phyloP scores from a whole-genome alignment of 257 asterid genomes.

The Perilla frutescens region DNA sequence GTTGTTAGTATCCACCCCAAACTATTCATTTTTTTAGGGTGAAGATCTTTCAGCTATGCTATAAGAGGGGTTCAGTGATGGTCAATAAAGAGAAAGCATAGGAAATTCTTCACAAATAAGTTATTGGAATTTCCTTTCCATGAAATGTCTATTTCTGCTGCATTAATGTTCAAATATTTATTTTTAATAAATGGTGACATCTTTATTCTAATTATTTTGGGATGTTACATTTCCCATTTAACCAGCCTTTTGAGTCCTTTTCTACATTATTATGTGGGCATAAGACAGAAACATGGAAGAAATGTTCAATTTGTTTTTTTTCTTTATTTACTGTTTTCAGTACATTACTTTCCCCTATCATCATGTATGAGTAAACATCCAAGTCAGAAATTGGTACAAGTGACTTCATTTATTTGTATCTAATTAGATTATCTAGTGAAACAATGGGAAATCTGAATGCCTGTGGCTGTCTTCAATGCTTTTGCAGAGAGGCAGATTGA shows the following conservation, averaged over 20 bases:
- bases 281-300: not conserved
- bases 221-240: not conserved
- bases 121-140: too few relatives aligned
- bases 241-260: constrained; percentile 1
- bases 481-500: constrained; percentile 91
- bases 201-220: too few relatives aligned
- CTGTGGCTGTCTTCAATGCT: constrained; percentile 84
- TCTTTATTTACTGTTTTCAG: not conserved
- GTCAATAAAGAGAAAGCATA: too few relatives aligned
- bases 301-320: constrained; percentile 7
- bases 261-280: constrained; percentile 12
- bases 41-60: too few relatives aligned
- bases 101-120: too few relatives aligned
- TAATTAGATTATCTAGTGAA: constrained; percentile 37
- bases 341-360: constrained; percentile 6
- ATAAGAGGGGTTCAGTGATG: too few relatives aligned
- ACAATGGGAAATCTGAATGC: constrained; percentile 54
- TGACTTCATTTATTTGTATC: constrained; percentile 23
- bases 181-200: too few relatives aligned
- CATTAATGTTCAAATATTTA: too few relatives aligned
- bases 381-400: constrained; percentile 8
- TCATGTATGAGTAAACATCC: constrained; percentile 3
- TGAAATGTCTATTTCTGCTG: too few relatives aligned
- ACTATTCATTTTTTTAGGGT: too few relatives aligned
- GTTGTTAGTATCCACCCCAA: too few relatives aligned